Evolutionary conservation across 2,329 filamentous ascomycete genomes (phyloP).

Genomic region (Plenodomus biglobosus): DNA sequence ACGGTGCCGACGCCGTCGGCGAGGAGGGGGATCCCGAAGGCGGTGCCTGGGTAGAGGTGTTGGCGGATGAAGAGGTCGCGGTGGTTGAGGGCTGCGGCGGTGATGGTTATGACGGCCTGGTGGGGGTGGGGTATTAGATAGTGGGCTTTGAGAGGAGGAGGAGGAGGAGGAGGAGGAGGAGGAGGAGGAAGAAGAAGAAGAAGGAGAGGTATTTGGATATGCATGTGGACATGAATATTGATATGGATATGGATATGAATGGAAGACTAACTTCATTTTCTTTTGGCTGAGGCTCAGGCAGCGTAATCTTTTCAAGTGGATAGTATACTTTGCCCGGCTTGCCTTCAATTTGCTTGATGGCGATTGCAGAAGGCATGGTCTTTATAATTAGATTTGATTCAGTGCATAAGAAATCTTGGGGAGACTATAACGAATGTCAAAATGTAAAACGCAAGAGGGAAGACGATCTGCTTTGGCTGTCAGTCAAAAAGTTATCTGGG

Average conservation of each 20-base stretch:
- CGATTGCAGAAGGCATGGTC: constrained; percentile 58
- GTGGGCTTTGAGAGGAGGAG: neutral
- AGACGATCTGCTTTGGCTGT: neutral
- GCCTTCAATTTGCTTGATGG: constrained; percentile 70
- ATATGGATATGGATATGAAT: neutral
- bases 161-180: neutral
- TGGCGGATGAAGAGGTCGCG: constrained; percentile 93
- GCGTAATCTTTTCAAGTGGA: constrained; percentile 52
- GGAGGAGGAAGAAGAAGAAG: too few species aligned
- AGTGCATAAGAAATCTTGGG: neutral
- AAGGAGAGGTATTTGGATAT: neutral
- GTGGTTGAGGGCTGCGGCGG: constrained; percentile 86
- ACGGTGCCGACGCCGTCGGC: constrained; percentile 82
- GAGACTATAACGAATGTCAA: neutral
- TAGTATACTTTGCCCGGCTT: constrained; percentile 90
- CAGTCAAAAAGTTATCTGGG: neutral
- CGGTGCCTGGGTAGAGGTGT: constrained; percentile 83
- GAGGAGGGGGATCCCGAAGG: constrained; percentile 75
- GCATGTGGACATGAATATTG: neutral
- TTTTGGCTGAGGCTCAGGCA: constrained; percentile 30
- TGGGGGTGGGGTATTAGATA: constrained; percentile 41
- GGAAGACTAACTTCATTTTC: constrained; percentile 30
- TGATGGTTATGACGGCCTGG: constrained; percentile 74
- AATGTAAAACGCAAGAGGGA: neutral
- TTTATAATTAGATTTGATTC: neutral